These are phyloP conservation scores for Penicillium silybi DNA, from an alignment of 495 filamentous ascomycete species.

Conservation along the genomic window DNA sequence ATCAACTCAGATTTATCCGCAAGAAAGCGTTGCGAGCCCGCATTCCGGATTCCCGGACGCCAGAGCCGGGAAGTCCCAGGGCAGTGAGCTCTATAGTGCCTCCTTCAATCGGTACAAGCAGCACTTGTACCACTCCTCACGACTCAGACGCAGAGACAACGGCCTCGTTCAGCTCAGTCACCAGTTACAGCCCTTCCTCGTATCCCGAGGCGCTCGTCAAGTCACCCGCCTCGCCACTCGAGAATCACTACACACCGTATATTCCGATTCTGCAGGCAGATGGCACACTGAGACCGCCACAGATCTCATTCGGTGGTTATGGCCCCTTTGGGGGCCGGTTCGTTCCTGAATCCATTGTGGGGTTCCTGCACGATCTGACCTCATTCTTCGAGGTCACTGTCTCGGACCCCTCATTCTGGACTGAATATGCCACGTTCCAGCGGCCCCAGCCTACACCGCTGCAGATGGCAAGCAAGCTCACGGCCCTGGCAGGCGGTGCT, in stretches of 20 bases:
- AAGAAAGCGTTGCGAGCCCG: neutral
- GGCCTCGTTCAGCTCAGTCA: constrained; percentile 11
- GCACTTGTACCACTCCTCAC: constrained; percentile 7
- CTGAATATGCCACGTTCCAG: constrained; percentile 23
- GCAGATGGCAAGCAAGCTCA: constrained; percentile 25
- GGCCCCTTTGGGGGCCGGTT: constrained; percentile 33
- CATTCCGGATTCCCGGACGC: constrained; percentile 1
- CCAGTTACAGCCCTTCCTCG: constrained; percentile 12
- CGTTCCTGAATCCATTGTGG: constrained; percentile 31
- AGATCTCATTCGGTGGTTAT: constrained; percentile 23
- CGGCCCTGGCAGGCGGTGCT: constrained; percentile 20
- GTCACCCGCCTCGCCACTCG: constrained; percentile 1
- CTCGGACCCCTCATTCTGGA: constrained; percentile 31
- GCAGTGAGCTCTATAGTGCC: neutral
- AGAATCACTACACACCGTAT: constrained; percentile 17
- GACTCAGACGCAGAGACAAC: constrained; percentile 15
- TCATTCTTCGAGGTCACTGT: constrained; percentile 26
- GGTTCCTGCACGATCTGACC: constrained; percentile 27
- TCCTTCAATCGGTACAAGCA: constrained; percentile 3
- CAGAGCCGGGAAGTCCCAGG: neutral
- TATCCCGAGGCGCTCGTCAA: constrained; percentile 8
- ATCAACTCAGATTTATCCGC: constrained; percentile 1
- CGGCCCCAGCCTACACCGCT: constrained; percentile 20
- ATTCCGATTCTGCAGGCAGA: constrained; percentile 22
- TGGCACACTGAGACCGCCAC: constrained; percentile 21